Base-by-base conservation (phyloP, 768 basidiomycete species). In the Suillus plorans region DNA sequence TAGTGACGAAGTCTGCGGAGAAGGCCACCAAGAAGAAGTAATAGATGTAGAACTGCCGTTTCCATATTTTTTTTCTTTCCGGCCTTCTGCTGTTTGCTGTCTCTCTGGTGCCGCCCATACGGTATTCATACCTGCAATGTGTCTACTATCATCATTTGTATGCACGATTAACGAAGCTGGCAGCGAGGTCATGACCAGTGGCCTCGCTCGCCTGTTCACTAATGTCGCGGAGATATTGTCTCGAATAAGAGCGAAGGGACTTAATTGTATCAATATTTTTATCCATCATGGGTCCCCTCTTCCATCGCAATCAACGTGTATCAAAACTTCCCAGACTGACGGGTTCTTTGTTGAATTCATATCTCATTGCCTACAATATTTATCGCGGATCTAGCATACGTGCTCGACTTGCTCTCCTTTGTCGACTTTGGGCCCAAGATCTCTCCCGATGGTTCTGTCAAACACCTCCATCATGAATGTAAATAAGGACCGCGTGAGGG, bases 11-110 rank as follows among this genome's bases (percentile, higher is more conserved):
- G 89, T 89, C 94, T 68, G 94, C 94, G 69, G 94, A 95, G 89
- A 96, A 96, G 85, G 95, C 94, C 71, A 77, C 87, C 83, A 94
- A 94, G 92, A 93, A 93, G 91, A 93, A 93, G 85, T 93, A 92
- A 85, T 88, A 87, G 87, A 89, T 85, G 87, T 89, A 87, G 85
- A 89, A 86, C 77, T 78, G 78, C 79, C 85, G 85, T 87, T 85
- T 81, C 73, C 77, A 81, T 81, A 80, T 82, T 80, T 83, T 82
- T 82, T 79, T 50, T 81, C 76, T 78, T 77, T 80, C 76, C 76
- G 75, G 75, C 73, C 76, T 79, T 79, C 76, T 76, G 77, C 77
- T 80, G 5, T 80, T 73, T 79, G 73, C 73, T 74, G 71, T 79
- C 72, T 75, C 65, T 70, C 68, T 71, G 49, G 62, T 59, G 67